Percentiles rank a stretch among this genome's conserved stretches.
Conservation (phyloP, 2,329 filamentous ascomycete genomes). For the Venturia carpophila region DNA sequence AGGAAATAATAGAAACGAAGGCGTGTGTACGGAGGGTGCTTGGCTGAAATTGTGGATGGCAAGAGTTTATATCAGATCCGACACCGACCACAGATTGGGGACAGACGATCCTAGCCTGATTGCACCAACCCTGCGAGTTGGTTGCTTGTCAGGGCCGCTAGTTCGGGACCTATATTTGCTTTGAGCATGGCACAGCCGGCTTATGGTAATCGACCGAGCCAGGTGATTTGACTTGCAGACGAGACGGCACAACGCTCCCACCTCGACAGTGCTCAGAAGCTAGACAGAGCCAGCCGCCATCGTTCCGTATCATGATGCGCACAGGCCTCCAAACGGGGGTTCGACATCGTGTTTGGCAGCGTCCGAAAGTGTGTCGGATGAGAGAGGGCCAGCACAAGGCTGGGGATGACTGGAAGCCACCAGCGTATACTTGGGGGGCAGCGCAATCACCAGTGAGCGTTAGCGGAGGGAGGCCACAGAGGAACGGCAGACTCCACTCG, state of each 20-base stretch:
- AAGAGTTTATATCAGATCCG: slow-evolving; percentile 15
- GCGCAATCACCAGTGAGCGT: not conserved
- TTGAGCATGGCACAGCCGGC: slow-evolving; percentile 15
- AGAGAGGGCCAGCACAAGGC: not conserved
- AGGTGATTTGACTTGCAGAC: slow-evolving; percentile 15
- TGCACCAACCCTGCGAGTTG: slow-evolving; percentile 9
- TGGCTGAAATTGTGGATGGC: slow-evolving; percentile 14
- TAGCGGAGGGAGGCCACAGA: not conserved
- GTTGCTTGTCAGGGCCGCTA: slow-evolving; percentile 14
- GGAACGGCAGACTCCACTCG: not conserved
- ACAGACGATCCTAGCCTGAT: slow-evolving; percentile 12
- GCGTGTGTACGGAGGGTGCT: slow-evolving; percentile 5
- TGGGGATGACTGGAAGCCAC: not conserved
- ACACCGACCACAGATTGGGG: slow-evolving; percentile 4
- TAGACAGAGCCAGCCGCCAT: slow-evolving; percentile 10
- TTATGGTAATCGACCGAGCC: slow-evolving; percentile 5
- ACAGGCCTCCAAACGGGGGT: slow-evolving; percentile 5
- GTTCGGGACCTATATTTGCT: slow-evolving; percentile 18
- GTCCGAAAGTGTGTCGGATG: slow-evolving; percentile 7
- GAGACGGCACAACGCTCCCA: slow-evolving; percentile 11
- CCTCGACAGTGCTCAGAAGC: slow-evolving; percentile 7
- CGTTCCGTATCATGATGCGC: slow-evolving; percentile 14
- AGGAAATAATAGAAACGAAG: slow-evolving; percentile 11
- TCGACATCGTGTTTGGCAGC: slow-evolving; percentile 9
- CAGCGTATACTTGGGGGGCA: not conserved